Evolutionary conservation across 108 stramenopile genomes (phyloP).

Genomic region (Stephanodiscus minutulus): DNA sequence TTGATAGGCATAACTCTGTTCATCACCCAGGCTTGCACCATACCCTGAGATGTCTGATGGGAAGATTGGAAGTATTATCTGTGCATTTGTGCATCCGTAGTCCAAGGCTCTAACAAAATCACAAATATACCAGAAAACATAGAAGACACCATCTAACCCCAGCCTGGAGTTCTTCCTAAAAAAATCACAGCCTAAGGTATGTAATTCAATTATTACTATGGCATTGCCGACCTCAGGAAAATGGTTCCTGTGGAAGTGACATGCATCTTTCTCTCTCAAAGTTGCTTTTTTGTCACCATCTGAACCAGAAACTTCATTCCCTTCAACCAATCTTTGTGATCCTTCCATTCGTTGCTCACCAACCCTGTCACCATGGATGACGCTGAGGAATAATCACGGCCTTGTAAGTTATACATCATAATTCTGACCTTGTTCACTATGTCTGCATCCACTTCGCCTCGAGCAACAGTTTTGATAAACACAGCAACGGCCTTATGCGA

Average conservation of each 20-base stretch:
- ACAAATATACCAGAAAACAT: too few relatives aligned
- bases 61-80: too few relatives aligned
- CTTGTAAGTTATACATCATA: constrained; percentile 56
- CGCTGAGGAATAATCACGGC: constrained; percentile 69
- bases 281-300: constrained; percentile 76
- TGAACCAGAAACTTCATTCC: constrained; percentile 91
- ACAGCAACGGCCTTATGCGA: constrained; percentile 77
- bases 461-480: constrained; percentile 71
- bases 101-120: too few relatives aligned
- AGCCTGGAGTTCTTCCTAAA: too few relatives aligned
- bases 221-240: not conserved
- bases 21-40: too few relatives aligned
- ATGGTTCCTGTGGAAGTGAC: not conserved
- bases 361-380: constrained; percentile 69
- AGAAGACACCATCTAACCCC: too few relatives aligned
- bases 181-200: too few relatives aligned
- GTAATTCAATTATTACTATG: not conserved
- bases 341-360: constrained; percentile 85
- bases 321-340: constrained; percentile 97
- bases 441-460: constrained; percentile 65
- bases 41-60: too few relatives aligned
- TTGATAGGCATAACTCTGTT: too few relatives aligned
- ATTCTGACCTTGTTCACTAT: constrained; percentile 51
- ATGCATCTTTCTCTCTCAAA: constrained; percentile 10
- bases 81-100: too few relatives aligned